phyloP scores from a whole-genome alignment of 257 asterid species.

The Primulina tabacum region DNA sequence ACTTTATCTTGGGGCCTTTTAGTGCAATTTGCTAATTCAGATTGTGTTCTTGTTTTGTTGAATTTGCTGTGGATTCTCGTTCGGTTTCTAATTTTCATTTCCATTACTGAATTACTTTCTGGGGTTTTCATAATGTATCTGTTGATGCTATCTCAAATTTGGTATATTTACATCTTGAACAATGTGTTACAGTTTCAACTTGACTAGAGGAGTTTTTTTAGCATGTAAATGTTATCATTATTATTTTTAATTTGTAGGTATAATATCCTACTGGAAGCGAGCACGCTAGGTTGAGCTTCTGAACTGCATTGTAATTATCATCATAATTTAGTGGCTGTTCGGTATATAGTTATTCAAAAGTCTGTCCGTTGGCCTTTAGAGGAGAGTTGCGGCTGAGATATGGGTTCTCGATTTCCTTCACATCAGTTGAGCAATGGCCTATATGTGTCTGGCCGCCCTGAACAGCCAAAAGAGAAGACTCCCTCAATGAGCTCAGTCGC shows the following conservation, averaged over 20 bases:
- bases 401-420: slow-evolving; percentile 79
- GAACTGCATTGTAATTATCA: slow-evolving; percentile 3
- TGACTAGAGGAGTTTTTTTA: neutral
- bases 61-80: neutral
- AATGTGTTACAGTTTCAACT: neutral
- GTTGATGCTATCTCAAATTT: neutral
- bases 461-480: slow-evolving; percentile 56
- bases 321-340: slow-evolving; percentile 8
- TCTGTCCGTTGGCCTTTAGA: slow-evolving; percentile 24
- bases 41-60: slow-evolving; percentile 10
- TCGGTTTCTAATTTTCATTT: neutral
- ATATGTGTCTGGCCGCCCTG: slow-evolving; percentile 76
- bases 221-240: slow-evolving; percentile 3
- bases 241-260: slow-evolving; percentile 32
- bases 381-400: slow-evolving; percentile 21
- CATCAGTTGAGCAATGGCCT: slow-evolving; percentile 79
- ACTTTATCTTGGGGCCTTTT: neutral
- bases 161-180: neutral
- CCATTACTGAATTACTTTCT: neutral
- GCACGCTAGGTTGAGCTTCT: slow-evolving; percentile 24
- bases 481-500: slow-evolving; percentile 62
- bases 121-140: neutral
- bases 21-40: slow-evolving; percentile 10
- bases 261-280: slow-evolving; percentile 21
- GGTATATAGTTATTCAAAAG: slow-evolving; percentile 12